A percentile compares a stretch with the other conserved stretches of the same genome.
Conservation (phyloP, 2,329 filamentous ascomycete species). For the Blastomyces percursus region DNA sequence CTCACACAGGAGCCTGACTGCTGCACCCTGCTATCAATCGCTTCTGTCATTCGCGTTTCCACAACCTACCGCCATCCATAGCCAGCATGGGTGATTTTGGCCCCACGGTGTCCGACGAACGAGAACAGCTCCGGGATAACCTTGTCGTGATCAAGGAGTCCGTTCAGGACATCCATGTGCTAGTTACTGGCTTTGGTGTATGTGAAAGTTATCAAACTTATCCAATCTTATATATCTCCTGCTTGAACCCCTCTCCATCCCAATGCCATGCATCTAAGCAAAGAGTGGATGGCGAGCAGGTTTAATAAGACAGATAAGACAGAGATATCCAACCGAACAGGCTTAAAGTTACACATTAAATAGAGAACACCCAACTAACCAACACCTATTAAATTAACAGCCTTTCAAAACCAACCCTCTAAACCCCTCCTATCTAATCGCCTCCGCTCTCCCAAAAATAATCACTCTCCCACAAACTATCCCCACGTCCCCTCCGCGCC, state of each 20-base stretch:
- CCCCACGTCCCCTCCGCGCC: constrained; percentile 17
- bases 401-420: constrained; percentile 63
- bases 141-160: constrained; percentile 19
- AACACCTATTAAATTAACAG: constrained; percentile 33
- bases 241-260: not conserved
- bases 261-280: not conserved
- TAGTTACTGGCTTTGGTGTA: constrained; percentile 39
- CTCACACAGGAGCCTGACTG: not conserved
- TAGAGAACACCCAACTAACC: not conserved
- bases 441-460: constrained; percentile 53
- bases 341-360: not conserved
- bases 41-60: not conserved
- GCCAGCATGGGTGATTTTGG: constrained; percentile 10
- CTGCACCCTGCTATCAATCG: not conserved
- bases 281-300: no score
- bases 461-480: constrained; percentile 38
- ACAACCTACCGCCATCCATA: not conserved
- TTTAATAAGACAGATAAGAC: no score
- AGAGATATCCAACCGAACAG: not conserved
- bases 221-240: not conserved
- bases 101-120: constrained; percentile 1
- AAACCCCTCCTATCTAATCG: constrained; percentile 76
- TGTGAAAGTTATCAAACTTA: constrained; percentile 11
- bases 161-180: constrained; percentile 36
- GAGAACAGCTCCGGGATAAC: not conserved